Evolutionary conservation across 768 basidiomycete species (phyloP).

Genomic region (Pulveroboletus sp.): DNA sequence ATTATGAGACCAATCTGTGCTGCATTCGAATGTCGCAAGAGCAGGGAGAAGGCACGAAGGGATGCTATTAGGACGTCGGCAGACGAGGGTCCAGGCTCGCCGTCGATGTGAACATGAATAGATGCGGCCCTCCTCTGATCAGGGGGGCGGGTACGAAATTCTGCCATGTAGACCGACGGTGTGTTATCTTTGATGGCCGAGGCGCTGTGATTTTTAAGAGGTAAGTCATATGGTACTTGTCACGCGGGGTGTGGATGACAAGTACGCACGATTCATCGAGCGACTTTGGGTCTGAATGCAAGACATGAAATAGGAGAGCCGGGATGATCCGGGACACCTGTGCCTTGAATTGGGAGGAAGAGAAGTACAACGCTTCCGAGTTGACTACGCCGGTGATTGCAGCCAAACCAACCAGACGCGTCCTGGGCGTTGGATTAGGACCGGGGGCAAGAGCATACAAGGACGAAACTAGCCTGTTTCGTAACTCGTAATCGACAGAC

Average conservation of each 20-base stretch:
- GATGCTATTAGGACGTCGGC: conserved; percentile 72
- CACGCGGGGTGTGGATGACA: neutral
- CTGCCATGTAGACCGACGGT: conserved; percentile 72
- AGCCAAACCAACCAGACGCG: conserved; percentile 80
- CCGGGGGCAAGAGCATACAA: neutral
- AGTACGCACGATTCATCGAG: conserved; percentile 64
- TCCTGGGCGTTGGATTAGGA: conserved; percentile 39
- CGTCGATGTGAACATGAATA: conserved; percentile 83
- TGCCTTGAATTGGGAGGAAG: conserved; percentile 61
- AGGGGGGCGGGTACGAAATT: conserved; percentile 77
- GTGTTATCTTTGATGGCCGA: conserved; percentile 62
- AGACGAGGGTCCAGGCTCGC: conserved; percentile 76
- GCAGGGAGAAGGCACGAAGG: conserved; percentile 62
- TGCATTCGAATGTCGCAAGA: conserved; percentile 74
- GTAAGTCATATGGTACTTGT: neutral
- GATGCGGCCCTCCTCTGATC: conserved; percentile 83
- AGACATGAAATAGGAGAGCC: conserved; percentile 64
- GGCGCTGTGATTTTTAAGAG: conserved; percentile 38
- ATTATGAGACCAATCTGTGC: conserved; percentile 68
- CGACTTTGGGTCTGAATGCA: conserved; percentile 52
- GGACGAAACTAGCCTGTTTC: conserved; percentile 56
- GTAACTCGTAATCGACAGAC: conserved; percentile 59
- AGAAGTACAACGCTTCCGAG: conserved; percentile 79
- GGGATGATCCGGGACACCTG: conserved; percentile 70
- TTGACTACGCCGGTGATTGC: conserved; percentile 75